Conservation (phyloP, 1,284 basidiomycete genomes). For the Xanthoconium separans region DNA sequence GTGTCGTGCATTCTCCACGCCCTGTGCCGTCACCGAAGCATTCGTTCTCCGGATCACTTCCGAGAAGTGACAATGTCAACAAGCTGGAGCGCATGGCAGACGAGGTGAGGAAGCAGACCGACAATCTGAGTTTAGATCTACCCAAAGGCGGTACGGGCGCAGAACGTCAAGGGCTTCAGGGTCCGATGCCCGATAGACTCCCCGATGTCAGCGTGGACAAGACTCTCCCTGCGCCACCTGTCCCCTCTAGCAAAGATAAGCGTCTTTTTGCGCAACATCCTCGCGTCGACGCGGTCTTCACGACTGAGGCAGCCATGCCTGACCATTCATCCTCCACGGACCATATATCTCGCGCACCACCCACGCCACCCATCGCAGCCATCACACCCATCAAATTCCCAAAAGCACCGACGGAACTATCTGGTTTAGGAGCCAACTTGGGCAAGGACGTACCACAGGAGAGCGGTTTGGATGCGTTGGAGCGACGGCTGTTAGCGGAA, state of each 20-base stretch:
- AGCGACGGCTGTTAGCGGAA: slow-evolving; percentile 57
- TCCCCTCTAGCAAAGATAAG: slow-evolving; percentile 42
- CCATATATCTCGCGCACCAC: slow-evolving; percentile 35
- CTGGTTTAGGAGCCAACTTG: slow-evolving; percentile 20
- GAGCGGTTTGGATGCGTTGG: slow-evolving; percentile 63
- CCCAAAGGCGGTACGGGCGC: slow-evolving; percentile 30
- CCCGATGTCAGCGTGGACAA: slow-evolving; percentile 40
- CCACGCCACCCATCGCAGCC: slow-evolving; percentile 53
- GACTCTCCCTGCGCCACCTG: slow-evolving; percentile 58
- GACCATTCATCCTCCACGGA: slow-evolving; percentile 14
- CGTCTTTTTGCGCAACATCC: slow-evolving; percentile 21
- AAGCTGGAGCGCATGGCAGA: slow-evolving; percentile 68
- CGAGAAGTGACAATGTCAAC: slow-evolving; percentile 59
- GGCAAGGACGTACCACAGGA: slow-evolving; percentile 23
- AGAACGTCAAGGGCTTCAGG: slow-evolving; percentile 10
- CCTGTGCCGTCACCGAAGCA: slow-evolving; percentile 31
- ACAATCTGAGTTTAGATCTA: slow-evolving; percentile 43
- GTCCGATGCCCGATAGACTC: slow-evolving; percentile 7
- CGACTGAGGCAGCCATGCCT: slow-evolving; percentile 7
- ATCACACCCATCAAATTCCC: slow-evolving; percentile 40
- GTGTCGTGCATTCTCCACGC: slow-evolving; percentile 30
- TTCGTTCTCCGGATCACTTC: slow-evolving; percentile 35
- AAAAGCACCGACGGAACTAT: slow-evolving; percentile 25
- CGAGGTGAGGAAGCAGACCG: slow-evolving; percentile 41
- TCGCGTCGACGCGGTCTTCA: slow-evolving; percentile 28